Conservation (phyloP, 2,329 filamentous ascomycete genomes). For the Dryadomyces quercivorus region DNA sequence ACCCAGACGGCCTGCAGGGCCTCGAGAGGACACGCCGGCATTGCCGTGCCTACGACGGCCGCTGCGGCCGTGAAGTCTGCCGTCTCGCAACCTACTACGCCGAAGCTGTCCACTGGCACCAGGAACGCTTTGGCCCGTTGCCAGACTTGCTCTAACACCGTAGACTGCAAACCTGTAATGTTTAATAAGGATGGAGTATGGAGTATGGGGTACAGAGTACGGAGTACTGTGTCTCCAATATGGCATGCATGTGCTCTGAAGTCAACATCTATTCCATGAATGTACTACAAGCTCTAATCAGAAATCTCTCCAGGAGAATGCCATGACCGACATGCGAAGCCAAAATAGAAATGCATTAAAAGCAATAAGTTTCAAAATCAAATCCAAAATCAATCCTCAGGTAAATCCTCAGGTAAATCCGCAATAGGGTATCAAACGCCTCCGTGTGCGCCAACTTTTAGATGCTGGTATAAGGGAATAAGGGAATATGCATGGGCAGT, state of each 20-base stretch:
- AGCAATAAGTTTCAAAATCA: too few species aligned
- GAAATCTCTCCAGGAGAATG: too few species aligned
- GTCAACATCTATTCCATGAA: too few species aligned
- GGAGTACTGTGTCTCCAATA: too few species aligned
- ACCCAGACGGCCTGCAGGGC: conserved; percentile 18
- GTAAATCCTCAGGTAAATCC: neutral
- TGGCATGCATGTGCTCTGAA: too few species aligned
- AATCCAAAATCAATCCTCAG: too few species aligned
- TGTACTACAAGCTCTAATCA: too few species aligned
- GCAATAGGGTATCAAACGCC: conserved; percentile 5
- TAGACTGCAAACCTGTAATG: too few species aligned
- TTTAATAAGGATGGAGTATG: too few species aligned
- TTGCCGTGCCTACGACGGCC: conserved; percentile 21
- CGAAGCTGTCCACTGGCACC: conserved; percentile 7
- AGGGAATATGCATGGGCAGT: neutral
- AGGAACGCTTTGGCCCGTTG: conserved; percentile 4
- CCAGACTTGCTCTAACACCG: neutral
- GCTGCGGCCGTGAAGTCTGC: conserved; percentile 21
- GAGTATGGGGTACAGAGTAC: too few species aligned
- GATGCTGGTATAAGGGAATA: neutral
- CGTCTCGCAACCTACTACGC: conserved; percentile 17
- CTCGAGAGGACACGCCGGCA: conserved; percentile 21
- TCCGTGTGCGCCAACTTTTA: neutral
- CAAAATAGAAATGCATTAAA: neutral
- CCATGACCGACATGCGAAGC: neutral